phyloP scores from a whole-genome alignment of 2,329 filamentous ascomycete species.

The Macrophomina tecta region DNA sequence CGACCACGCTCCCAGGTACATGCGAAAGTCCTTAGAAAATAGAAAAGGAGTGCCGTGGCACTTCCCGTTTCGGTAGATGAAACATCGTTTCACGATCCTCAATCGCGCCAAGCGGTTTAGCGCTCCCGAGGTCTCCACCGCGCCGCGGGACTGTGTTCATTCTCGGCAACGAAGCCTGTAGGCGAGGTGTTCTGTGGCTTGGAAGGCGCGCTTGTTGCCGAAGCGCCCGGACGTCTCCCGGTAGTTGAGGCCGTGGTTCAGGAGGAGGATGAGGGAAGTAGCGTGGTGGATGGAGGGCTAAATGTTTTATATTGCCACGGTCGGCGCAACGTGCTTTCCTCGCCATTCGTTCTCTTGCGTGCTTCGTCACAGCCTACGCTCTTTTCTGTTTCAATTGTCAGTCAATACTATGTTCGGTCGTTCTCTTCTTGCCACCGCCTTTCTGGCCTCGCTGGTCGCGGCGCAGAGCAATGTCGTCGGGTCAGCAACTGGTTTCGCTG shows the following conservation, averaged over 20 bases:
- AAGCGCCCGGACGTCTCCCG: neutral
- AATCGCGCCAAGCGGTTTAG: neutral
- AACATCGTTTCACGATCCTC: neutral
- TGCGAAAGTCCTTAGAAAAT: neutral
- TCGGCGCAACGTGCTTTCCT: neutral
- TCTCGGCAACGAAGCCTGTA: neutral
- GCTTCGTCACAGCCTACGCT: neutral
- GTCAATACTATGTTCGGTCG: neutral
- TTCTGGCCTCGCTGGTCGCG: neutral
- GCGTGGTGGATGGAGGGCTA: no score
- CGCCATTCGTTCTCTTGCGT: neutral
- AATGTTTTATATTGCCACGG: neutral
- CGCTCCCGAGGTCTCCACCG: neutral
- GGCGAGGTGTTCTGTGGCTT: neutral
- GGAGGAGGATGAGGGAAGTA: neutral
- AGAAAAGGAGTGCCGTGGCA: neutral
- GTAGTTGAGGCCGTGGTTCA: neutral
- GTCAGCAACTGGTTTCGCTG: slow-evolving; percentile 36
- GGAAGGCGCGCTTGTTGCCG: neutral
- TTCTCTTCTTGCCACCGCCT: slow-evolving; percentile 1
- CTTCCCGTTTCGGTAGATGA: neutral
- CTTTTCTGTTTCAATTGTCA: neutral
- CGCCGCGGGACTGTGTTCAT: neutral
- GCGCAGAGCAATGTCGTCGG: slow-evolving; percentile 32
- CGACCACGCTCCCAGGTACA: neutral